A percentile compares a stretch with the other conserved stretches of the same genome.
These are phyloP conservation scores for Penicillium egyptiacum DNA, from an alignment of 495 filamentous ascomycete species.

Conservation along the genomic window DNA sequence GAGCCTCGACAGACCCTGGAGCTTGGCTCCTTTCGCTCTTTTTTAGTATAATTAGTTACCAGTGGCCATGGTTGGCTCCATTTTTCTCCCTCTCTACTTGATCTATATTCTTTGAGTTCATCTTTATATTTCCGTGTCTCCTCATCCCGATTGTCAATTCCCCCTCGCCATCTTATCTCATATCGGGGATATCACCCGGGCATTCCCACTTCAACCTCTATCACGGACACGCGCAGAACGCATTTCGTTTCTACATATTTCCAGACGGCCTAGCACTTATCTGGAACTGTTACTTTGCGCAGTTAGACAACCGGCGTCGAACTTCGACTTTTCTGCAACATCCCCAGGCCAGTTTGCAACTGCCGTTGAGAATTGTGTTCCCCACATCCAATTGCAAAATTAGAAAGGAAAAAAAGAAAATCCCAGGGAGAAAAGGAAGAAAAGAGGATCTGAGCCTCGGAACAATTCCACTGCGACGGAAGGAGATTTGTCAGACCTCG, in stretches of 20 bases:
- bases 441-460: background rate
- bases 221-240: conserved; percentile 5
- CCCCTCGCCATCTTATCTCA: conserved; percentile 8
- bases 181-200: background rate
- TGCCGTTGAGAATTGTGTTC: conserved; percentile 31
- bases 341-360: conserved; percentile 36
- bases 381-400: conserved; percentile 21
- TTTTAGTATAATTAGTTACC: conserved; percentile 26
- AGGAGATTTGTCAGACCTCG: conserved; percentile 1
- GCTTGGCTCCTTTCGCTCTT: conserved; percentile 25
- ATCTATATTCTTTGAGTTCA: conserved; percentile 7
- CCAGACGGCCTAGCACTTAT: conserved; percentile 15
- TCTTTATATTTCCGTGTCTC: conserved; percentile 14
- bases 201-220: background rate
- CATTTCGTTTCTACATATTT: background rate
- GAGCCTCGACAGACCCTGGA: conserved; percentile 32
- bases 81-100: conserved; percentile 15
- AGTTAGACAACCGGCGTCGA: conserved; percentile 19
- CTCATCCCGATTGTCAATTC: conserved; percentile 13
- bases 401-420: conserved; percentile 9
- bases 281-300: conserved; percentile 23
- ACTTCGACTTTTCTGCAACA: conserved; percentile 21
- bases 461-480: background rate
- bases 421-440: background rate
- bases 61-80: conserved; percentile 14